These are phyloP conservation scores for Colletotrichum caudatum DNA, from an alignment of 2,329 filamentous ascomycete genomes.

Conservation along the genomic window DNA sequence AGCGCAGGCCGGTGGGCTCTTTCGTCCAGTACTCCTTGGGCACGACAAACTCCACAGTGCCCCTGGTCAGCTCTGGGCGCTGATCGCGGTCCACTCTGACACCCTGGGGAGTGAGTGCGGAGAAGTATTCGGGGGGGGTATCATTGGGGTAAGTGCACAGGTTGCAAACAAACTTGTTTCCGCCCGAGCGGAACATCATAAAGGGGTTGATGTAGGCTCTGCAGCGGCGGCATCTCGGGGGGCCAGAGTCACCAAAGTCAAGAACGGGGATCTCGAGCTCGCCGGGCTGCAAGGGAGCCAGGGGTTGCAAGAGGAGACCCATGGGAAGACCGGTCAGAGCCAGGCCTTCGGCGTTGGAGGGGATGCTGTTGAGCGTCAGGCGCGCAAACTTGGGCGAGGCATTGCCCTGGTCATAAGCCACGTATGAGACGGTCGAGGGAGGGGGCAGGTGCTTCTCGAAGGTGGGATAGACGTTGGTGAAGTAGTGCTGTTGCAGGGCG, in stretches of 20 bases:
- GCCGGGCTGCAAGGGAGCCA: constrained; percentile 84
- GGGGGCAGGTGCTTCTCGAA: constrained; percentile 95
- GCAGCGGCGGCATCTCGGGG: constrained; percentile 91
- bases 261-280: constrained; percentile 91
- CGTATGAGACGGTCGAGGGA: constrained; percentile 87
- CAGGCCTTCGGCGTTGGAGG: constrained; percentile 82
- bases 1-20: constrained; percentile 87
- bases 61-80: constrained; percentile 87
- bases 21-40: constrained; percentile 99
- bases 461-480: constrained; percentile 90
- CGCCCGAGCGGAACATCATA: constrained; percentile 95
- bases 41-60: constrained; percentile 95
- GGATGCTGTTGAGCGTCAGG: constrained; percentile 93
- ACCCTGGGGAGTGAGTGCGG: constrained; percentile 87
- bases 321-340: constrained; percentile 85
- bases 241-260: constrained; percentile 92
- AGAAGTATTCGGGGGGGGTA: constrained; percentile 91
- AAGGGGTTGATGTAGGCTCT: constrained; percentile 98
- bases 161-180: constrained; percentile 98
- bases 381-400: constrained; percentile 94
- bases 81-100: constrained; percentile 89
- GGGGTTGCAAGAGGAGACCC: constrained; percentile 87
- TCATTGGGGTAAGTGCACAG: constrained; percentile 98
- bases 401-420: constrained; percentile 96
- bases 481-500: constrained; percentile 82